Evolutionary conservation across 2,329 filamentous ascomycete species (phyloP), one percentile per base, ranked within the genome.

Genomic region (Gremmenia infestans): DNA sequence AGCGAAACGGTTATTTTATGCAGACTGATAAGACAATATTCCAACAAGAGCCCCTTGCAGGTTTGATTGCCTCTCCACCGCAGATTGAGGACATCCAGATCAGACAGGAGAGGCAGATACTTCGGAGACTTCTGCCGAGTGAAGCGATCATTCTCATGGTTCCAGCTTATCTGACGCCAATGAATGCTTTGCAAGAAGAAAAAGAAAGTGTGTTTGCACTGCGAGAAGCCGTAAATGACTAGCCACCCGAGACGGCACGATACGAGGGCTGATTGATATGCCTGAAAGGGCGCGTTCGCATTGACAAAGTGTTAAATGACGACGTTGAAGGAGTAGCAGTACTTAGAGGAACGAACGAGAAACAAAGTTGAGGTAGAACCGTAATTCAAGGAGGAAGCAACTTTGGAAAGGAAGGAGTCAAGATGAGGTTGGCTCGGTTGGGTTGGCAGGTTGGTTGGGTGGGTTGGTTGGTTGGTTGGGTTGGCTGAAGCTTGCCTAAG

Each of bases 241-340:
- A 89, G 89, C 87, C 85, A 1, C 81, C 86, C 39, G 84, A 89
- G 71, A 88, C 93, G 15, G 80, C 80, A 11, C 75, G 73, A 61
- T 94, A 94, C 69, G 93, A 94, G 72, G 89, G 89, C 0, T 82
- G 78, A 67, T 85, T 82, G 78, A 67, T 85, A 89, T 61, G 82
- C 79, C 72, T 94, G 90, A 69, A 80, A 78, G n/a, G 80, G 85
- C 22, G 83, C 92, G 0, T 66, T 94, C 39, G 51, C 58, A 28
- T 55, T 32, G 37, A 50, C 9, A 48, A 63, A 35, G 49, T 61
- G 11, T 36, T 63, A 23, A 39, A 36, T 19, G 46, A 54, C 36
- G 28, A 32, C 9, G 28, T 32, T 32, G 28, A 32, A 32, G 9
- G 8, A 1, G 9, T 32, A 32, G 28, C 9, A 32, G 28, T 32